A percentile compares a stretch with the other conserved stretches of the same genome.
Conservation (phyloP, 768 basidiomycete species). For the Ramaria sp. region DNA sequence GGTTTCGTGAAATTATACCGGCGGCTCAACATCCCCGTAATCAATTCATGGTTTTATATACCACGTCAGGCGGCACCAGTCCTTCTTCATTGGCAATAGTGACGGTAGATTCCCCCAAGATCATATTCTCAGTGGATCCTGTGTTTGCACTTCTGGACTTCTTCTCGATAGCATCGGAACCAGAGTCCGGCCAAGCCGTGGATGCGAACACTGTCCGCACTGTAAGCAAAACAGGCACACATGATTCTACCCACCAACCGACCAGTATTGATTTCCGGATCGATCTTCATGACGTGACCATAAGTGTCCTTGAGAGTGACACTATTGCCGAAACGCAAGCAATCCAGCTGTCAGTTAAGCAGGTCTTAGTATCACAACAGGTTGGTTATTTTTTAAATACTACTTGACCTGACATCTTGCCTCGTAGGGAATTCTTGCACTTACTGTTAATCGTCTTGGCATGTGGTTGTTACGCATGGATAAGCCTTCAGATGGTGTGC, state of each 20-base stretch:
- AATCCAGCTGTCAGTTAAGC: conserved; percentile 73
- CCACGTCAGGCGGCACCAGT: conserved; percentile 50
- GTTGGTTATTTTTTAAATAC: conserved; percentile 28
- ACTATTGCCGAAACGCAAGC: conserved; percentile 69
- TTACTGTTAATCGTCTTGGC: conserved; percentile 72
- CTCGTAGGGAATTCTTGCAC: conserved; percentile 61
- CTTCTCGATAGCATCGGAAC: conserved; percentile 48
- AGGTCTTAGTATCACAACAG: conserved; percentile 86
- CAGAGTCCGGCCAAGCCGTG: conserved; percentile 8
- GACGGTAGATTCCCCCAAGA: conserved; percentile 83
- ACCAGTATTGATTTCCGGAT: conserved; percentile 51
- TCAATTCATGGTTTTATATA: conserved; percentile 90
- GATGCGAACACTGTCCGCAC: conserved; percentile 12
- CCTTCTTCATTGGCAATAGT: conserved; percentile 63
- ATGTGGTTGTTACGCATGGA: conserved; percentile 95
- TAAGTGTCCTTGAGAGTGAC: conserved; percentile 84
- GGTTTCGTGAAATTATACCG: conserved; percentile 92
- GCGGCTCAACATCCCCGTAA: conserved; percentile 79
- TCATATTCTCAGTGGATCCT: conserved; percentile 89
- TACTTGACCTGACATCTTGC: neutral
- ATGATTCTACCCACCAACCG: conserved; percentile 3
- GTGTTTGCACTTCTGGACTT: conserved; percentile 83
- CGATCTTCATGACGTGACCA: conserved; percentile 82
- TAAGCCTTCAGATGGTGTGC: conserved; percentile 65
- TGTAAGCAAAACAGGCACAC: conserved; percentile 8